Conservation (phyloP, 2,329 filamentous ascomycete species). For the Aureobasidium sp. region DNA sequence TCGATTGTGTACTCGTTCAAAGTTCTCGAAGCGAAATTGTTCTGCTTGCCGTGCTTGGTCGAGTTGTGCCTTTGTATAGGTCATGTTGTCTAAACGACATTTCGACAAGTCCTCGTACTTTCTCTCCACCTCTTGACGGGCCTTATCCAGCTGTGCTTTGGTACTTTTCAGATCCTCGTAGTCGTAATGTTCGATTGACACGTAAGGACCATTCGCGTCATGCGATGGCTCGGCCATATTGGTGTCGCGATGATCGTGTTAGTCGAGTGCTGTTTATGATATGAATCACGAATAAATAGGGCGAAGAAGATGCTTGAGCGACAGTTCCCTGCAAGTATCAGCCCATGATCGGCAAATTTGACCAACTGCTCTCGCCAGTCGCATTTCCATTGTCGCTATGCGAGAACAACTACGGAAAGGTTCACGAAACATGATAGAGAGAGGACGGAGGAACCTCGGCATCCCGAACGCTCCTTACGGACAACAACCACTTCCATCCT, state of each 20-base stretch:
- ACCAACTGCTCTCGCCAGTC: not conserved
- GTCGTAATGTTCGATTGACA: not conserved
- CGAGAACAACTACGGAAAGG: not conserved
- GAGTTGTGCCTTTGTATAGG: not conserved
- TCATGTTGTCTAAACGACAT: not conserved
- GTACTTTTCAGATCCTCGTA: not conserved
- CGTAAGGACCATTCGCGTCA: not conserved
- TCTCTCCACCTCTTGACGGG: not conserved
- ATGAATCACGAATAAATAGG: not conserved
- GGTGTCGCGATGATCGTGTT: not conserved
- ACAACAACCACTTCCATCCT: constrained; percentile 12
- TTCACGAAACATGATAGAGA: not conserved
- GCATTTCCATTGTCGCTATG: not conserved
- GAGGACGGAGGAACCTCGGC: not conserved
- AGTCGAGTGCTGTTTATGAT: not conserved
- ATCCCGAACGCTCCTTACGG: not conserved
- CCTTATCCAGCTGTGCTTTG: not conserved
- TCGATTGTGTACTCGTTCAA: not conserved
- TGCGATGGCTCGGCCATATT: not conserved
- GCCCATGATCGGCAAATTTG: not conserved
- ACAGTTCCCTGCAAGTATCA: too few relatives aligned
- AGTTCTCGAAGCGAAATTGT: not conserved
- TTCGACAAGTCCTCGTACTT: not conserved
- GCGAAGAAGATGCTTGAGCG: not conserved
- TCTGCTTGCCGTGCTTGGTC: not conserved